Base-by-base conservation (phyloP, 2,329 filamentous ascomycete genomes). In the Sporothrix curviconia region DNA sequence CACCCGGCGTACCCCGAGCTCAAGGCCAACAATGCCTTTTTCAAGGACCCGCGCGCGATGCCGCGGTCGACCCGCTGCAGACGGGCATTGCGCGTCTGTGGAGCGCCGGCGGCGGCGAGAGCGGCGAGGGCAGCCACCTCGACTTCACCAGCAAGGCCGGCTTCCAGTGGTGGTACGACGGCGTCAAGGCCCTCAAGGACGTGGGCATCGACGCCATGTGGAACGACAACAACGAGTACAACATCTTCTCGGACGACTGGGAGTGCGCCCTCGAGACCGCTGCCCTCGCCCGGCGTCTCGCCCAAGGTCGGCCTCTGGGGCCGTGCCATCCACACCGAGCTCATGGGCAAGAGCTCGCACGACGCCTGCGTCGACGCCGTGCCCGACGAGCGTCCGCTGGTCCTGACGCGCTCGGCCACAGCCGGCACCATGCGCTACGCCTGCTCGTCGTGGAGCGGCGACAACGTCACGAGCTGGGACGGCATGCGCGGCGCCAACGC, bases 161-260 rank as follows among this genome's bases (percentile, higher is more conserved):
- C 0, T 89, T 82, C 65, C 72, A 83, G 15, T 90, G 85, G 83
- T 90, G 87, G 87, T 86, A 82, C 60, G 74, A 87, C 1, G 86
- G 86, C 1, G 81, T 87, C 8, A 78, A 80, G 59, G 78, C 76
- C 51, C 74, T 90, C 1, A 82, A 82, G 56, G 72, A 79, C 25
- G 71, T 81, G 8, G 86, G 86, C 1, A 85, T 90, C 57, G 85
- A 89, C 62, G 85, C 79, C 49, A 88, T 89, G 72, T 90, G 87
- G 86, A 90, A 90, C 62, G 86, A 90, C 67, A 90, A 90, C 69
- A 90, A 89, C 63, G 86, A 90, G 68, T 90, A 89, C 67, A 84
- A 82, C 0, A 76, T 87, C 3, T 78, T 83, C 0, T 76, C 81
- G 60, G 86, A 90, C 59, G 74, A 79, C 24, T 89, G 86, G 86